A percentile compares a stretch with the other conserved stretches of the same genome.
These are phyloP conservation scores for Ichthyophthirius multifiliis DNA, from an alignment of 169 alveolate genomes.

Conservation along the genomic window DNA sequence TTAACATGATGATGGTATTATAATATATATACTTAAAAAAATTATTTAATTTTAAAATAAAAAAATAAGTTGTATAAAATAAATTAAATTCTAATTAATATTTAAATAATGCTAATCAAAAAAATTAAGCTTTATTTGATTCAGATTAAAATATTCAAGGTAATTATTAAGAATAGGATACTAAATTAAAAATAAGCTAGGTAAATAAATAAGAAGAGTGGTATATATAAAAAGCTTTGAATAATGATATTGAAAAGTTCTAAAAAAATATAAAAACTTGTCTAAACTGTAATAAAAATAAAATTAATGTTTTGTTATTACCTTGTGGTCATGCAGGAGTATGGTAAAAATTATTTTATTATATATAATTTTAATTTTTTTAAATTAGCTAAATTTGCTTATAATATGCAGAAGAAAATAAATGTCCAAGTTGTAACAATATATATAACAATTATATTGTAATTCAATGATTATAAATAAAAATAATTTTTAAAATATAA, in stretches of 20 bases:
- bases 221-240: neutral
- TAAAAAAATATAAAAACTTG: slow-evolving; percentile 4
- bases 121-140: neutral
- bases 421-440: neutral
- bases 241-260: neutral
- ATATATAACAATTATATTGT: neutral
- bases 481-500: too few relatives aligned
- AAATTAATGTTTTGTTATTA: slow-evolving; percentile 19
- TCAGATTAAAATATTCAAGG: neutral
- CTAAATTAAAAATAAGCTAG: neutral
- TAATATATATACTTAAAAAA: neutral
- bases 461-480: too few relatives aligned
- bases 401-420: neutral
- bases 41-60: neutral
- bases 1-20: neutral
- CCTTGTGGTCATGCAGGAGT: slow-evolving; percentile 46
- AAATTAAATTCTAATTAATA: neutral
- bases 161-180: neutral
- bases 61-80: neutral
- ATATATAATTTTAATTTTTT: neutral
- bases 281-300: slow-evolving; percentile 12
- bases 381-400: neutral
- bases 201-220: neutral
- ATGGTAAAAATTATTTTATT: neutral
- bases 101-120: neutral